These are phyloP conservation scores for Allium cepa DNA, from an alignment of 106 monocot genomes.

Conservation along the genomic window DNA sequence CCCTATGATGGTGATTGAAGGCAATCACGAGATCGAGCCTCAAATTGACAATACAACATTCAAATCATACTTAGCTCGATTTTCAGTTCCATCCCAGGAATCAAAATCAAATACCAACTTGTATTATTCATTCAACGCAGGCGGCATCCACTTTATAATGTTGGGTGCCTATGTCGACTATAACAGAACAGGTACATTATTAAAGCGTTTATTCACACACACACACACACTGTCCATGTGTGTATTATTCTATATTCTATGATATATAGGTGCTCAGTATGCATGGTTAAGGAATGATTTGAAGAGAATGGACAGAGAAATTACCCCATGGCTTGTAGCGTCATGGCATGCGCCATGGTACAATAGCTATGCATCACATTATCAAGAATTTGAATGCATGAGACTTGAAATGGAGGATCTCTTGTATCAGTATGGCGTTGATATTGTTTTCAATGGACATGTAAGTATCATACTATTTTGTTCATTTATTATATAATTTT, in stretches of 20 bases:
- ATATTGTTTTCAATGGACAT: conserved; percentile 82
- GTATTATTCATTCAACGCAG: conserved; percentile 89
- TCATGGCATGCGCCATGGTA: conserved; percentile 95
- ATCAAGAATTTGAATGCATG: conserved; percentile 95
- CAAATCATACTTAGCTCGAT: conserved; percentile 58
- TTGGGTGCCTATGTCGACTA: conserved; percentile 82
- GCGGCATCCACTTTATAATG: conserved; percentile 90
- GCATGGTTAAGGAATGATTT: conserved; percentile 66
- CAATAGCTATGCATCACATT: conserved; percentile 86
- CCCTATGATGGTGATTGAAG: conserved; percentile 96
- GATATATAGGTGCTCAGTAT: conserved; percentile 59
- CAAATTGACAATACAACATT: conserved; percentile 62
- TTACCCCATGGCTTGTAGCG: conserved; percentile 87
- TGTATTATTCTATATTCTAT: not conserved
- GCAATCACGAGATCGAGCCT: conserved; percentile 90
- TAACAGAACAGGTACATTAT: conserved; percentile 45
- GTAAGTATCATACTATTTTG: conserved; percentile 29
- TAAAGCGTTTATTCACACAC: not conserved
- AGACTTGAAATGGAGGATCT: conserved; percentile 79
- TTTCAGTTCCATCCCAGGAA: conserved; percentile 71
- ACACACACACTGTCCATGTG: not conserved
- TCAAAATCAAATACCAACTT: conserved; percentile 59
- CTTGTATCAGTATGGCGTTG: conserved; percentile 60
- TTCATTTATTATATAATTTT: not conserved
- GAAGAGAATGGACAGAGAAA: conserved; percentile 29